Conservation (phyloP, 257 asterid genomes). For the Dorcoceras hygrometricum region DNA sequence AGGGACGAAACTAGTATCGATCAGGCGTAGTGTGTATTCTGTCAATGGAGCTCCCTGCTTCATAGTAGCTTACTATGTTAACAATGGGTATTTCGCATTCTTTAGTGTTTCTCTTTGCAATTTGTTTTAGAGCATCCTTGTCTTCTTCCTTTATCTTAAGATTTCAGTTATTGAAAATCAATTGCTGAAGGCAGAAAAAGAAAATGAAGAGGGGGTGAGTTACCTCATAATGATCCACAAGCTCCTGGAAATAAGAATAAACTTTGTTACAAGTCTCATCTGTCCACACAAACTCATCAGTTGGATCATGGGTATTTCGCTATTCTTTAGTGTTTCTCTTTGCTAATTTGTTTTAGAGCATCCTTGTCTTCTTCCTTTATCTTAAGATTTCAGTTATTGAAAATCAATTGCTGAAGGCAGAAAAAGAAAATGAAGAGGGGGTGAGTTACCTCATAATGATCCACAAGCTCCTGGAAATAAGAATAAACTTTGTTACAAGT, state of each 20-base stretch:
- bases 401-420: background rate
- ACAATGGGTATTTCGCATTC: background rate
- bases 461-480: constrained; percentile 80
- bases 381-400: no score
- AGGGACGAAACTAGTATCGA: no score
- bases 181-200: background rate
- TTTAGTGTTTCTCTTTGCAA: background rate
- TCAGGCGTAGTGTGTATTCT: constrained; percentile 87
- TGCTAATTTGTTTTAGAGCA: no score
- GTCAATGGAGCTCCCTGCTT: constrained; percentile 85
- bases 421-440: background rate
- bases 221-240: constrained; percentile 88
- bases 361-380: no score
- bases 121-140: no score
- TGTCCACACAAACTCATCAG: constrained; percentile 82
- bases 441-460: constrained; percentile 70
- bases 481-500: constrained; percentile 74
- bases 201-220: background rate
- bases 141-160: no score
- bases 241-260: constrained; percentile 82
- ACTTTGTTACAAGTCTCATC: constrained; percentile 67
- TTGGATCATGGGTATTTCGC: no score
- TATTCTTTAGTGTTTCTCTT: no score
- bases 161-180: no score
- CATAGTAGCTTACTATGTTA: constrained; percentile 15